Evolutionary conservation across 106 monocot genomes (phyloP), one percentile per base, ranked within the genome.

Genomic region (Dendrobium nobile): DNA sequence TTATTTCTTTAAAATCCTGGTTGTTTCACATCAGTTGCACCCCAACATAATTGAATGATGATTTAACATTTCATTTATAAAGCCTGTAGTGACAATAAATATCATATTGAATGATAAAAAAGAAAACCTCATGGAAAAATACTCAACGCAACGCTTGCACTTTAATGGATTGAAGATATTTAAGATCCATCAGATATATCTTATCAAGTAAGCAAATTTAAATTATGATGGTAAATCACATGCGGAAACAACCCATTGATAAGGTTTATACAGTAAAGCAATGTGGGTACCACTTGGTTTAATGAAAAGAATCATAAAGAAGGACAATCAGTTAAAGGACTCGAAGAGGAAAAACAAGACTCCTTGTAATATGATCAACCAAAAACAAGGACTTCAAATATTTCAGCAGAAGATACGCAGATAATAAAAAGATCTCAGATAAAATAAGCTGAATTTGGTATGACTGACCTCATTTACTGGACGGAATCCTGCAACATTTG

Each of bases 381-480:
- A 70, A 74, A 74, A 74, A 42, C 43, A 43, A 74, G n/a, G 27
- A 10, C 18, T 58, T 58, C 11, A 67, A 67, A 67, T 26, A 26
- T 67, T 9, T 70, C 37, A 70, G 70, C 28, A 37, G 16, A 28
- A 70, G 70, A 70, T 37, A 70, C 13, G 28, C 74, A 74, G n/a
- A 41, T 17, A 18, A 74, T 43, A 74, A 74, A 43, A 22, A 74
- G 9, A 17, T 72, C 17, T 37, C 72, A 37, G 40, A 42, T 24
- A 1, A 74, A 74, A 74, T 22, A 74, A 43, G n/a, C 74, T 10
- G 43, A 20, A 74, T 42, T 74, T 42, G 74, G 74, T n/a, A 74
- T 9, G 2, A 48, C 40, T 86, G 77, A 96, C 95, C 77, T 91
- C 95, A 84, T 82, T 88, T 43, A 83, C 55, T 47, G 88, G 88